A percentile compares a stretch with the other conserved stretches of the same genome.
These are phyloP conservation scores for Ploettnerulaceae sp. DNA, from an alignment of 2,329 filamentous ascomycete genomes.

Conservation along the genomic window DNA sequence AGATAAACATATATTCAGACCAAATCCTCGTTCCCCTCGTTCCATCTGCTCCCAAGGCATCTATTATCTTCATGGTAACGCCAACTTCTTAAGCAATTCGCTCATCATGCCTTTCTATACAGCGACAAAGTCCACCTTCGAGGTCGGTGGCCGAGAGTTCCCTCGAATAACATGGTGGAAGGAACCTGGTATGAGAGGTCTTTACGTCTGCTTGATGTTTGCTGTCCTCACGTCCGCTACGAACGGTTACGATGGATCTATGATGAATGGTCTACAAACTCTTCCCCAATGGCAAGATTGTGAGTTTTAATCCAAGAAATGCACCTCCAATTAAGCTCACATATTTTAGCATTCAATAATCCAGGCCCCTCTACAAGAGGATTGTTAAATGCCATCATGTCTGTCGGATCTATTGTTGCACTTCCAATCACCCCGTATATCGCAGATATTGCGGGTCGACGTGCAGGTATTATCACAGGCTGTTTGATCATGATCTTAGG, in stretches of 20 bases:
- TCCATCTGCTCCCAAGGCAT: neutral
- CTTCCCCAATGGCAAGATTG: constrained; percentile 43
- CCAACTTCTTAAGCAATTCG: neutral
- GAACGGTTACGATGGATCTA: constrained; percentile 40
- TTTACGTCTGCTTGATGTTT: constrained; percentile 45
- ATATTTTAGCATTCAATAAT: constrained; percentile 30
- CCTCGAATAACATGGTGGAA: constrained; percentile 44
- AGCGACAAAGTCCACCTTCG: constrained; percentile 28
- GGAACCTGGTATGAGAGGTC: constrained; percentile 51
- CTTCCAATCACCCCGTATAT: constrained; percentile 45
- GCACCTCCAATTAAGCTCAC: constrained; percentile 23
- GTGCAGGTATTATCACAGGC: constrained; percentile 43
- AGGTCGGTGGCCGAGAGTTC: constrained; percentile 31
- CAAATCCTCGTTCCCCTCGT: neutral
- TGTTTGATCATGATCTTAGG: constrained; percentile 43
- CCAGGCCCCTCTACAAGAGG: constrained; percentile 37
- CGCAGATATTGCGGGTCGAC: constrained; percentile 43
- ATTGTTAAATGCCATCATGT: constrained; percentile 44
- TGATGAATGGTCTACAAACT: constrained; percentile 45
- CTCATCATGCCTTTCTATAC: constrained; percentile 23
- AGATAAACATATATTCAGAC: constrained; percentile 5
- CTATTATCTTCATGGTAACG: neutral
- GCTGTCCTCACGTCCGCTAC: constrained; percentile 43
- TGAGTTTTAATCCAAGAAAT: constrained; percentile 41
- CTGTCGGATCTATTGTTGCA: constrained; percentile 44